These are phyloP conservation scores for Nothomitra cinnamomea DNA, from an alignment of 2,329 filamentous ascomycete species.

Conservation along the genomic window DNA sequence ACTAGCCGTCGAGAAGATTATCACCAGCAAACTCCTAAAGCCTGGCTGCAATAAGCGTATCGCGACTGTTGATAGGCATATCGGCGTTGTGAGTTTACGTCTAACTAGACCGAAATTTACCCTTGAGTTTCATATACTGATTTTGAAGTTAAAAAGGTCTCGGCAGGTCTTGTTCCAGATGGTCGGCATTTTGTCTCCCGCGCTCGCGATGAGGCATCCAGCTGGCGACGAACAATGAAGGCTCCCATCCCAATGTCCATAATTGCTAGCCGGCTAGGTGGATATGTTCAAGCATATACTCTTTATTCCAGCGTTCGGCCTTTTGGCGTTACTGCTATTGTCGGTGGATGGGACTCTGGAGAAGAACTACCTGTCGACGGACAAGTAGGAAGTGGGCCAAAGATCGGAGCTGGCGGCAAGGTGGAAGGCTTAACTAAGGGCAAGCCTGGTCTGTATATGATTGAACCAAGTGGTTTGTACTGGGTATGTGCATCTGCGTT, in stretches of 20 bases:
- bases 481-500: constrained; percentile 40
- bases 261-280: constrained; percentile 82
- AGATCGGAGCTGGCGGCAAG: constrained; percentile 69
- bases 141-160: constrained; percentile 42
- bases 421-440: constrained; percentile 57
- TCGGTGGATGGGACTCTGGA: constrained; percentile 87
- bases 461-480: constrained; percentile 90
- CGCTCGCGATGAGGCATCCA: constrained; percentile 80
- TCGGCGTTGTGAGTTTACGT: constrained; percentile 59
- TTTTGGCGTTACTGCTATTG: constrained; percentile 88
- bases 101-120: background rate
- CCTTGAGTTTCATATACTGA: constrained; percentile 2
- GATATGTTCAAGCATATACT: constrained; percentile 93
- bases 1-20: constrained; percentile 89
- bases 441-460: constrained; percentile 94
- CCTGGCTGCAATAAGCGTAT: constrained; percentile 93
- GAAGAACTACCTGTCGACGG: constrained; percentile 73
- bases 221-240: constrained; percentile 90
- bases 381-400: constrained; percentile 70
- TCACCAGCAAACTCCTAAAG: constrained; percentile 90
- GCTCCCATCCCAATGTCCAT: constrained; percentile 77
- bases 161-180: constrained; percentile 85
- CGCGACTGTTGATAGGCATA: constrained; percentile 80
- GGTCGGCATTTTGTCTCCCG: constrained; percentile 88
- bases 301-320: constrained; percentile 93